Evolutionary conservation across 768 basidiomycete species (phyloP), one percentile per base, ranked within the genome.

Genomic region (Crucibulum laeve): DNA sequence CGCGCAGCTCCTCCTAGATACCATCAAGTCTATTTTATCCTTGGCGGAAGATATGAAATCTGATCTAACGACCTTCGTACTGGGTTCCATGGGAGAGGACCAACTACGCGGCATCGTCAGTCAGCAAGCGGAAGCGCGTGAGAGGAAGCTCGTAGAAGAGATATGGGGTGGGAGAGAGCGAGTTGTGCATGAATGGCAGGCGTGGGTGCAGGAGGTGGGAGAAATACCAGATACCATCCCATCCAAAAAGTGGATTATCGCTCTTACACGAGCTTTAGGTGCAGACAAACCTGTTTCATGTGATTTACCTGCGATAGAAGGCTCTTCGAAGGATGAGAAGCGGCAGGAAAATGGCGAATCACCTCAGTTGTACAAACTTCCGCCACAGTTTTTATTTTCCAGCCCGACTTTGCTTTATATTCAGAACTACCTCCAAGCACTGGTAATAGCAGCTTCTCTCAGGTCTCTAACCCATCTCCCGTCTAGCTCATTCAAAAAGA

Each of bases 351-450:
- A n/a, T n/a, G n/a, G n/a, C n/a, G n/a, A n/a, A n/a, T n/a, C n/a
- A n/a, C n/a, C n/a, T n/a, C 36, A 47, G 23, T 43, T n/a, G 4
- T 82, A 86, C 47, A 45, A 49, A 17, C 67, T 88, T 13, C 85
- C 87, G 1, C 82, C 84, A 0, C 76, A 79, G 25, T 76, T 87
- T 48, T 77, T 87, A 52, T 79, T 87, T 55, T 69, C 69, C 1
- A 53, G 67, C 4, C 79, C 79, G 1, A 58, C 68, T 4, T 65
- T 87, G 0, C 55, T 83, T 33, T 74, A 72, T 53, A 52, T 79
- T 10, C 86, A 89, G 58, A 85, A 89, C 50, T 74, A 77, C 51
- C 59, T 87, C 4, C 86, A 89, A 55, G 86, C 84, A 3, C 68
- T 87, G 8, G 70, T 83, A 13, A 80, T 87, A 24, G 67, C 77